phyloP scores from a whole-genome alignment of 108 stramenopile genomes.

The Fistulifera pelliculosa region DNA sequence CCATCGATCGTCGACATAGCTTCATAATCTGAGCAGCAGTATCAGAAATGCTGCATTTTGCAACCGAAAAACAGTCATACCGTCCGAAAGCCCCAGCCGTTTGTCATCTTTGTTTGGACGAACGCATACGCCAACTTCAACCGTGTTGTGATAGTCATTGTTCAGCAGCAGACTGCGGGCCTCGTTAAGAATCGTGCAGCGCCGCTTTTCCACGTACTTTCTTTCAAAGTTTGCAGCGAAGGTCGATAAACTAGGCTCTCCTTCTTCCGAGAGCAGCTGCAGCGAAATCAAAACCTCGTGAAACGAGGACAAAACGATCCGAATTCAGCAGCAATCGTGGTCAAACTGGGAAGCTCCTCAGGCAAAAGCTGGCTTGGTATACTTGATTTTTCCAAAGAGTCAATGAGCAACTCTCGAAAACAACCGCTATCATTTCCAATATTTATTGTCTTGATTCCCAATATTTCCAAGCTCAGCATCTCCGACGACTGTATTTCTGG shows the following conservation, averaged over 20 bases:
- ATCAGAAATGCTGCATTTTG: conserved; percentile 56
- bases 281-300: conserved; percentile 28
- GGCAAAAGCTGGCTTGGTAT: conserved; percentile 29
- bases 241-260: conserved; percentile 11
- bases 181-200: conserved; percentile 39
- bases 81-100: conserved; percentile 20
- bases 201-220: conserved; percentile 55
- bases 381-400: conserved; percentile 37
- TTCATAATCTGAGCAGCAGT: conserved; percentile 47
- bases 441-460: conserved; percentile 37
- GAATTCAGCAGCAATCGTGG: conserved; percentile 20
- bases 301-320: conserved; percentile 33
- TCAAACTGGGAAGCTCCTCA: conserved; percentile 26
- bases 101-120: conserved; percentile 21
- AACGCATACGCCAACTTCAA: conserved; percentile 39
- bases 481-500: conserved; percentile 26
- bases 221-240: conserved; percentile 32
- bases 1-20: conserved; percentile 52
- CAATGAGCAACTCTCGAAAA: conserved; percentile 38
- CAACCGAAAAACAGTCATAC: conserved; percentile 45
- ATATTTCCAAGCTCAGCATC: conserved; percentile 26
- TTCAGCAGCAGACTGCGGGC: conserved; percentile 57
- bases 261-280: conserved; percentile 13
- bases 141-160: conserved; percentile 79
- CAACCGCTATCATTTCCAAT: conserved; percentile 32